phyloP scores from a whole-genome alignment of 768 basidiomycete genomes.

The Leccinum ochraceum region DNA sequence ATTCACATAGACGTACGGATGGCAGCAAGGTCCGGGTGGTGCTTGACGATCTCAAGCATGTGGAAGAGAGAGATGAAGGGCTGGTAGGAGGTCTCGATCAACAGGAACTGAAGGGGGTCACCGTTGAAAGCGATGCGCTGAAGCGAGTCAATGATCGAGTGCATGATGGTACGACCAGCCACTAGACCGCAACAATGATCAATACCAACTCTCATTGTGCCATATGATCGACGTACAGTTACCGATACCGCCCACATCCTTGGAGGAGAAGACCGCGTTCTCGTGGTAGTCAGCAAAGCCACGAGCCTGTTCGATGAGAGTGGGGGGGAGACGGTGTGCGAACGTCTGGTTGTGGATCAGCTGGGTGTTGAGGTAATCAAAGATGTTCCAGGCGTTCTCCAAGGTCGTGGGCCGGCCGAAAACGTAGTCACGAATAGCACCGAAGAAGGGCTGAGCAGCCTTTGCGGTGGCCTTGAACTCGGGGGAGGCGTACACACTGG shows the following conservation, averaged over 20 bases:
- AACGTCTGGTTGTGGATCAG: slow-evolving; percentile 82
- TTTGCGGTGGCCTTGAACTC: slow-evolving; percentile 64
- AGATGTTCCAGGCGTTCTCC: slow-evolving; percentile 79
- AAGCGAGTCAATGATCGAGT: slow-evolving; percentile 69
- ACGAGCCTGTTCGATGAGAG: slow-evolving; percentile 70
- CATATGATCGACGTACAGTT: slow-evolving; percentile 60
- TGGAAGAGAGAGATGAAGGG: slow-evolving; percentile 89
- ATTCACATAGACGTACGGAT: slow-evolving; percentile 54
- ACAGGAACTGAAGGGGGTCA: slow-evolving; percentile 76
- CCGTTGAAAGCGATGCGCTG: slow-evolving; percentile 78
- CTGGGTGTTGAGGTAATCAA: slow-evolving; percentile 76
- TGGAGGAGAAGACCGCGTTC: slow-evolving; percentile 67
- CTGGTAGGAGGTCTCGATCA: slow-evolving; percentile 84
- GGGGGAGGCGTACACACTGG: slow-evolving; percentile 57
- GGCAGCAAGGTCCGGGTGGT: slow-evolving; percentile 57
- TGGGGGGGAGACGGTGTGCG: slow-evolving; percentile 78
- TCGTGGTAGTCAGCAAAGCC: slow-evolving; percentile 81
- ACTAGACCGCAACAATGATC: slow-evolving; percentile 44
- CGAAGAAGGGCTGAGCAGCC: slow-evolving; percentile 66
- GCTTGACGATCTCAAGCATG: slow-evolving; percentile 61
- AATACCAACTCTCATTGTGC: not conserved
- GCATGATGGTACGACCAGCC: slow-evolving; percentile 77
- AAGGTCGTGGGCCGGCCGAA: slow-evolving; percentile 66
- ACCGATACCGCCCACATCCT: slow-evolving; percentile 63
- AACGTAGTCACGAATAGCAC: slow-evolving; percentile 64